These are phyloP conservation scores for Podaxis carcinomalis DNA, from an alignment of 768 basidiomycete genomes.

Conservation along the genomic window DNA sequence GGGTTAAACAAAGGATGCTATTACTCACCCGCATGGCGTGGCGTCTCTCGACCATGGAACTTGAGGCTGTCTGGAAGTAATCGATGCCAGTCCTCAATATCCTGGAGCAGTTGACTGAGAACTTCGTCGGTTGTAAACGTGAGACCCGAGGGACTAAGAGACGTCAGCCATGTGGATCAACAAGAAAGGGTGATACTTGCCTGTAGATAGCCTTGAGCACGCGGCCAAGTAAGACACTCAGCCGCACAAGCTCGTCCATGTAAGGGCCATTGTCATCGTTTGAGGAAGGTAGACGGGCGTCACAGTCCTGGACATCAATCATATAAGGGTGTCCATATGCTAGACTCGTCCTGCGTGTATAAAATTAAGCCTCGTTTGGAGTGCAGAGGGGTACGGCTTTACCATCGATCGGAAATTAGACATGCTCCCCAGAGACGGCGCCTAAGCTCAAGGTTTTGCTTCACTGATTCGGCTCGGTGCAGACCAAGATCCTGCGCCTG, in stretches of 20 bases:
- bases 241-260: conserved; percentile 86
- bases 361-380: conserved; percentile 6
- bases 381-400: conserved; percentile 18
- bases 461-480: conserved; percentile 86
- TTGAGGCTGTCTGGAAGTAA: conserved; percentile 74
- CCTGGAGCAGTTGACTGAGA: conserved; percentile 56
- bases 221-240: conserved; percentile 88
- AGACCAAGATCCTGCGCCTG: conserved; percentile 96
- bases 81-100: conserved; percentile 74
- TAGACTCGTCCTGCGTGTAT: conserved; percentile 63
- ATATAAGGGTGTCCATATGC: conserved; percentile 92
- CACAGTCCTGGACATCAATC: conserved; percentile 97
- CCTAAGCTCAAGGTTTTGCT: conserved; percentile 79
- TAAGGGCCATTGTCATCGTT: conserved; percentile 77
- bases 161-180: not conserved
- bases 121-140: conserved; percentile 81
- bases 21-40: conserved; percentile 61
- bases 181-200: conserved; percentile 30
- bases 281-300: conserved; percentile 87
- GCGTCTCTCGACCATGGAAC: conserved; percentile 68
- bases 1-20: not conserved
- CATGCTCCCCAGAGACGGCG: conserved; percentile 93
- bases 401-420: conserved; percentile 94
- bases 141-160: conserved; percentile 76
- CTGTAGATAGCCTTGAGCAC: conserved; percentile 93